A percentile compares a stretch with the other conserved stretches of the same genome.
Evolutionary conservation across 2,329 filamentous ascomycete genomes (phyloP).

Genomic region (Bipolaris sorokiniana): DNA sequence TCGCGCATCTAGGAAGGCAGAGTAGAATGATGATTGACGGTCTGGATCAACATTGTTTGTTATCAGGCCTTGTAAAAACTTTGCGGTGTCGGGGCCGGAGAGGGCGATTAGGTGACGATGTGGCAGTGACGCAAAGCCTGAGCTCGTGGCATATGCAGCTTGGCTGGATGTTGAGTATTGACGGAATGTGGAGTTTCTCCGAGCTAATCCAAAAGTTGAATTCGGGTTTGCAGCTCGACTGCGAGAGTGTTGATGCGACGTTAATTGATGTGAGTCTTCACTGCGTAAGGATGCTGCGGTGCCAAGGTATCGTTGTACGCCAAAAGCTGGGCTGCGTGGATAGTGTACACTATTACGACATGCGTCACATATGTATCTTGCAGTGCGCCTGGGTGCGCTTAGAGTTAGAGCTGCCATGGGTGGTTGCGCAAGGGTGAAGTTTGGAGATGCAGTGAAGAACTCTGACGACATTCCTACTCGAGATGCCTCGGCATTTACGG

Average conservation of each 20-base stretch:
- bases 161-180: not conserved
- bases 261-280: slow-evolving; percentile 2
- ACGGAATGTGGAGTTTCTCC: not conserved
- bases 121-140: slow-evolving; percentile 63
- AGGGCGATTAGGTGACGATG: slow-evolving; percentile 81
- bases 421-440: not conserved
- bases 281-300: slow-evolving; percentile 17
- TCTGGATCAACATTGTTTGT: slow-evolving; percentile 71
- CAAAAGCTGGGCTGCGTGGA: slow-evolving; percentile 8
- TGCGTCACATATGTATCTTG: slow-evolving; percentile 29
- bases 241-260: slow-evolving; percentile 35
- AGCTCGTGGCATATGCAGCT: slow-evolving; percentile 30
- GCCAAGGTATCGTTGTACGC: slow-evolving; percentile 10
- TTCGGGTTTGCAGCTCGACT: not conserved
- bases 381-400: not conserved
- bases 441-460: slow-evolving; percentile 1
- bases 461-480: slow-evolving; percentile 11
- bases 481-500: slow-evolving; percentile 26
- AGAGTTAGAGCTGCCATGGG: slow-evolving; percentile 20
- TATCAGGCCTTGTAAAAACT: slow-evolving; percentile 87
- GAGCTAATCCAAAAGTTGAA: not conserved
- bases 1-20: slow-evolving; percentile 80
- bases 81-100: slow-evolving; percentile 76
- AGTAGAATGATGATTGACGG: slow-evolving; percentile 60
- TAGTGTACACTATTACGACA: slow-evolving; percentile 21